These are phyloP conservation scores for Cucumis hystrix DNA, from an alignment of 306 rosid genomes.

Conservation along the genomic window DNA sequence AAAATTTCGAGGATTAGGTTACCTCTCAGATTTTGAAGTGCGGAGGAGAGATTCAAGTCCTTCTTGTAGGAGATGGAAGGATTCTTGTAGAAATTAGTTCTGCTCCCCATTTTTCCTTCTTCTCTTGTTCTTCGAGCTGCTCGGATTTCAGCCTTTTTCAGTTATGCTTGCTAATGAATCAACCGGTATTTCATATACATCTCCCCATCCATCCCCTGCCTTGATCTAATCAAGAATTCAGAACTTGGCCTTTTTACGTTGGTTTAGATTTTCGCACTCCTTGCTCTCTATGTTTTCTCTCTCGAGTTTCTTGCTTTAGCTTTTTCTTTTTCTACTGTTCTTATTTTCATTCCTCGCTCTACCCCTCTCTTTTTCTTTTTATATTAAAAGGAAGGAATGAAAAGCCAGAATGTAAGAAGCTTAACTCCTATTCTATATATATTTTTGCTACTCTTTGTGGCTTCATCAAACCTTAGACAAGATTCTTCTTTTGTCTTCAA, in stretches of 20 bases:
- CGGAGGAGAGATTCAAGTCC: conserved; percentile 52
- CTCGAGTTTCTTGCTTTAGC: no score
- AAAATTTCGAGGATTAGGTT: neutral
- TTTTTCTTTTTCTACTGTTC: no score
- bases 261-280: no score
- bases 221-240: neutral
- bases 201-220: neutral
- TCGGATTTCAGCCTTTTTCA: neutral
- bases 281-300: no score
- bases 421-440: no score
- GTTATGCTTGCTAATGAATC: neutral
- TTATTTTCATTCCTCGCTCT: no score
- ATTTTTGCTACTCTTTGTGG: no score
- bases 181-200: neutral
- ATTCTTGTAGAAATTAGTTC: conserved; percentile 62
- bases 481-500: no score
- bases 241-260: neutral
- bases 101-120: conserved; percentile 35
- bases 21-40: conserved; percentile 57
- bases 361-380: no score
- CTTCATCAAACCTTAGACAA: no score
- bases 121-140: neutral
- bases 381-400: no score
- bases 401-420: no score
- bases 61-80: conserved; percentile 67